Base-by-base conservation (phyloP, 176 grass and related monocot species). In the Lolium rigidum region DNA sequence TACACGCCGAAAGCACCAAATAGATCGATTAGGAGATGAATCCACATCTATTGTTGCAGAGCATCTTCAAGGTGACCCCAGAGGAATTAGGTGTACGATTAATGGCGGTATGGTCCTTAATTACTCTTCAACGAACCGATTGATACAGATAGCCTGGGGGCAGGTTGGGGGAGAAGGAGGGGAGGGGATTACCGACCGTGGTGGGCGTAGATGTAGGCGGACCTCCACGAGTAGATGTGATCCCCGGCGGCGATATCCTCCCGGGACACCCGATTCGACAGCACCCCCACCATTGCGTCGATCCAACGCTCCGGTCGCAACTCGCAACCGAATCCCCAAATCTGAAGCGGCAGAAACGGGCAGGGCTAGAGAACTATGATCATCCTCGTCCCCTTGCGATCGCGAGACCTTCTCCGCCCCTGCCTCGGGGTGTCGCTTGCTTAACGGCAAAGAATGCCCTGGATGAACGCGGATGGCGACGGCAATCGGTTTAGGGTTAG, bases 161-260 rank as follows among this genome's bases (percentile, higher is more conserved):
- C 16, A 43, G 21, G 38, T 26, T 9, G 13, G 76, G 52, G 28
- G 4, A 3, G 46, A 7, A 12, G 18, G 82, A 16, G 38, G 0
- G 3, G 31, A 52, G n/a, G 21, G n/a, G 37, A 12, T 56, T 78
- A 92, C 92, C 88, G 47, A 92, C 95, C 95, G 46, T 98, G 95
- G 82, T 98, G 95, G 18, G 95, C 85, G 80, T 98, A 98, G 83
- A 95, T 14, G 78, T 92, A 92, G 72, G 76, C 79, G 15, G 86
- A 14, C 50, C 95, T 86, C 93, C 93, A 98, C 0, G 93, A 90
- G 77, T 95, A 98, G 87, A 98, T 93, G 89, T 98, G 95, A 86
- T 98, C 95, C 18, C 91, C 93, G 49, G 89, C 72, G 41, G 89
- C 63, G 55, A 95, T n/a, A 14, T 83, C 85, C 80, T 84, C 78